Evolutionary conservation across 208 protist genomes (phyloP).

Genomic region (Leishmania guyanensis): DNA sequence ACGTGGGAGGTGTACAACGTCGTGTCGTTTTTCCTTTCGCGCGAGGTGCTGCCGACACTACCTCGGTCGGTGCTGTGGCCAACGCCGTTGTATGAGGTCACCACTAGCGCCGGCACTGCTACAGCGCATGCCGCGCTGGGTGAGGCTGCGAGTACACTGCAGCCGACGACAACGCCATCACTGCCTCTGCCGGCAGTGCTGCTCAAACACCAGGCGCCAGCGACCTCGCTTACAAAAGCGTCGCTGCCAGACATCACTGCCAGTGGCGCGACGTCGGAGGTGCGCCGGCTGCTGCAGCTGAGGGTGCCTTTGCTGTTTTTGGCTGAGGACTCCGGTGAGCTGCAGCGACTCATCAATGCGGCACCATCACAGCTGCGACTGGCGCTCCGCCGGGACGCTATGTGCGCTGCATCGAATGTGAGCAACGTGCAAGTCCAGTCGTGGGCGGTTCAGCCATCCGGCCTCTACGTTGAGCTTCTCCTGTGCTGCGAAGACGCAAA

Average conservation of each 20-base stretch:
- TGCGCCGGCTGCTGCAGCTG: neutral
- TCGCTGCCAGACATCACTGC: neutral
- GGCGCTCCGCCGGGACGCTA: conserved; percentile 3
- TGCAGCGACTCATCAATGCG: conserved; percentile 10
- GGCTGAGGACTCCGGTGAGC: neutral
- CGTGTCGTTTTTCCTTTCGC: conserved; percentile 10
- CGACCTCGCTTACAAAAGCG: neutral
- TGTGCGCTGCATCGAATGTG: conserved; percentile 4
- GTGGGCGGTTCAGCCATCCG: neutral
- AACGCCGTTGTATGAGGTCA: neutral
- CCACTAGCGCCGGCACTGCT: neutral
- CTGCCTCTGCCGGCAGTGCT: neutral
- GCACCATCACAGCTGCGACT: conserved; percentile 6
- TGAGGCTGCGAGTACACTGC: neutral
- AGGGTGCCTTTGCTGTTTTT: conserved; percentile 1
- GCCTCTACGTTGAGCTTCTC: conserved; percentile 10
- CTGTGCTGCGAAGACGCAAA: neutral
- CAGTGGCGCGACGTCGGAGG: neutral
- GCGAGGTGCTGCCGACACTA: neutral
- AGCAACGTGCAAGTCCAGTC: conserved; percentile 4
- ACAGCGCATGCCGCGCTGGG: neutral
- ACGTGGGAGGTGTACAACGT: conserved; percentile 29
- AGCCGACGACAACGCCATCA: neutral
- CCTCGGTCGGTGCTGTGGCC: neutral
- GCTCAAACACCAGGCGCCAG: neutral